phyloP scores from a whole-genome alignment of 352 stramenopile species.

The Plasmopara halstedii region DNA sequence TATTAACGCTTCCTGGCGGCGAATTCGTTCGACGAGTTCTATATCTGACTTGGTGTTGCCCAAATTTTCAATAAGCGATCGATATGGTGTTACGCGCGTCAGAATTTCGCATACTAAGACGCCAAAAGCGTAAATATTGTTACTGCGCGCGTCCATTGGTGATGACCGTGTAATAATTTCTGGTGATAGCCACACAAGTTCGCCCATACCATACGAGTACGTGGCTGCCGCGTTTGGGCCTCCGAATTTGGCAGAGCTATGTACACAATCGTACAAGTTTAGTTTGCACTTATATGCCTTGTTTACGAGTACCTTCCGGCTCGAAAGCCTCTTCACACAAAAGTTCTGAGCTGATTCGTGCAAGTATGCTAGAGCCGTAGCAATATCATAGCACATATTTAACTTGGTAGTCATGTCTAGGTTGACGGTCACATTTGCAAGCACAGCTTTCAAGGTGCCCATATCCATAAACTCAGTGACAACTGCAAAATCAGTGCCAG shows the following conservation, averaged over 20 bases:
- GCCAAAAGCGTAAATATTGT: constrained; percentile 62
- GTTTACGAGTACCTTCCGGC: constrained; percentile 50
- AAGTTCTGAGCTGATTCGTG: constrained; percentile 43
- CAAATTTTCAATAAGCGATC: constrained; percentile 30
- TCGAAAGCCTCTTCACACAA: constrained; percentile 41
- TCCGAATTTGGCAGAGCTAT: constrained; percentile 26
- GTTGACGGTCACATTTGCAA: constrained; percentile 45
- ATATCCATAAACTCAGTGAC: constrained; percentile 75
- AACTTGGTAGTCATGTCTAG: constrained; percentile 48
- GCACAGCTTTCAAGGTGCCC: constrained; percentile 50
- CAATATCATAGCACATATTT: constrained; percentile 63
- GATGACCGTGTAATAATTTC: constrained; percentile 43
- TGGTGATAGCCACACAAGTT: constrained; percentile 43
- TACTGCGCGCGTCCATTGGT: constrained; percentile 37
- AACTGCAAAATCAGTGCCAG: constrained; percentile 67
- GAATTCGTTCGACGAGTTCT: constrained; percentile 32
- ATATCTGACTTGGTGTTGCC: constrained; percentile 53
- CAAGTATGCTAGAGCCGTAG: constrained; percentile 50
- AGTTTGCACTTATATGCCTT: constrained; percentile 43
- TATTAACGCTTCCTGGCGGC: constrained; percentile 23
- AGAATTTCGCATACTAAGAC: constrained; percentile 56
- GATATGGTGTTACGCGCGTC: constrained; percentile 39
- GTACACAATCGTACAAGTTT: constrained; percentile 51
- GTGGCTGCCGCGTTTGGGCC: constrained; percentile 4
- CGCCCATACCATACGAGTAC: constrained; percentile 37